Conservation (phyloP, 1,284 basidiomycete species). For the Moesziomyces sp. region DNA sequence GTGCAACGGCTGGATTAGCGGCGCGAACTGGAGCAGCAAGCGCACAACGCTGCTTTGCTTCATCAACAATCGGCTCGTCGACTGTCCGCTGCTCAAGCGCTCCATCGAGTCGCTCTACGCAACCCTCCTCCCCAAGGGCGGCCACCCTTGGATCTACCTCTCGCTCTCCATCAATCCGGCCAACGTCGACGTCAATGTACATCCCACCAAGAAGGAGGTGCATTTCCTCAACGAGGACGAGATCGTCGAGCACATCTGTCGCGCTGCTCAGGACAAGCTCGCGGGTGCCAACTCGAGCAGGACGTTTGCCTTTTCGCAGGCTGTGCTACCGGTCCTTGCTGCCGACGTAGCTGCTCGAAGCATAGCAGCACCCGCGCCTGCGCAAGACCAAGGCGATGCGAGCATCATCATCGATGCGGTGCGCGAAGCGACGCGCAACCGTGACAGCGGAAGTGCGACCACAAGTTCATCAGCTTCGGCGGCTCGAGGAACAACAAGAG, state of each 20-base stretch:
- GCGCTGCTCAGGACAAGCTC: slow-evolving; percentile 37
- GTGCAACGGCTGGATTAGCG: slow-evolving; percentile 80
- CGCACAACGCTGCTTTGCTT: slow-evolving; percentile 89
- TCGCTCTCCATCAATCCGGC: slow-evolving; percentile 86
- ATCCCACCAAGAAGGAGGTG: slow-evolving; percentile 96
- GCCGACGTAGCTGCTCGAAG: slow-evolving; percentile 5
- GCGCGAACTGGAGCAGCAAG: slow-evolving; percentile 88
- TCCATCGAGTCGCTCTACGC: slow-evolving; percentile 88
- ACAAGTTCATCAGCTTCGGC: background rate
- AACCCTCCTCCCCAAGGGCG: slow-evolving; percentile 87
- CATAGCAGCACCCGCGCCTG: background rate
- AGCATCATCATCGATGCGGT: slow-evolving; percentile 8
- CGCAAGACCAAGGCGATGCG: background rate
- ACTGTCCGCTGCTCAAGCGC: slow-evolving; percentile 85
- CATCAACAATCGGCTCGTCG: slow-evolving; percentile 96
- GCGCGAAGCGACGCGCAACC: slow-evolving; percentile 7
- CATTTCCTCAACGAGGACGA: slow-evolving; percentile 93
- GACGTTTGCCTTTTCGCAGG: slow-evolving; percentile 54
- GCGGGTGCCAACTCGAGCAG: slow-evolving; percentile 59
- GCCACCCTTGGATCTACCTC: slow-evolving; percentile 90
- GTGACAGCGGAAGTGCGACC: slow-evolving; percentile 4
- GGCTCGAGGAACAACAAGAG: slow-evolving; percentile 5
- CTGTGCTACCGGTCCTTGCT: slow-evolving; percentile 30
- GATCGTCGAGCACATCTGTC: slow-evolving; percentile 82
- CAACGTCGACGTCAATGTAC: slow-evolving; percentile 95